Percentiles rank a stretch among this genome's conserved stretches.
Evolutionary conservation across 805 yeast genomes (phyloP).

Genomic region (Lachancea dasiensis): DNA sequence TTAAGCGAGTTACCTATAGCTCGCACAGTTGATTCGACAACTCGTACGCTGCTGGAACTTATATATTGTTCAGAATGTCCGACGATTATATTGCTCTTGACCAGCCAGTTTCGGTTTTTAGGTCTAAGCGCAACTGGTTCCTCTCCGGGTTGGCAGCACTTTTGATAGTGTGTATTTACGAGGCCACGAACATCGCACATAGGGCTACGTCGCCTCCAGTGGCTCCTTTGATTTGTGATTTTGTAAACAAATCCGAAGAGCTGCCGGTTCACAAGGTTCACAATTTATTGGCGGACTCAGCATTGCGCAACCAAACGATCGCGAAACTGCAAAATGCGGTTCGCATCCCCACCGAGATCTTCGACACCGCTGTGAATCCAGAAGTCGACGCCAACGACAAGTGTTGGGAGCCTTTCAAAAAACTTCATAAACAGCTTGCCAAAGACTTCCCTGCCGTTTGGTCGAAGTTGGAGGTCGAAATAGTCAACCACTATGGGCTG

Average conservation of each 20-base stretch:
- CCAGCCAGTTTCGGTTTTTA: neutral
- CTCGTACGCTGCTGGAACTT: neutral
- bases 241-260: conserved; percentile 7
- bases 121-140: conserved; percentile 4
- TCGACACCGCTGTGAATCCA: conserved; percentile 42
- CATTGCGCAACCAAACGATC: conserved; percentile 35
- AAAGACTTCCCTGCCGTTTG: conserved; percentile 50
- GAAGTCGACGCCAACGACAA: conserved; percentile 47
- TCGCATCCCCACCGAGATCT: conserved; percentile 52
- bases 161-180: conserved; percentile 1
- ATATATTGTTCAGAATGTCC: neutral
- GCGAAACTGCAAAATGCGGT: conserved; percentile 48
- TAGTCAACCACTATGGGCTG: conserved; percentile 57
- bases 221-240: conserved; percentile 9
- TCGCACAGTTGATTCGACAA: neutral
- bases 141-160: conserved; percentile 5
- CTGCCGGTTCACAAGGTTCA: conserved; percentile 8
- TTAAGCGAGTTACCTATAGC: too few species aligned
- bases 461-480: conserved; percentile 42
- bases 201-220: neutral
- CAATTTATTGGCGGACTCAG: conserved; percentile 21
- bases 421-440: conserved; percentile 49
- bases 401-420: conserved; percentile 28
- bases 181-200: neutral
- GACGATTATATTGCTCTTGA: conserved; percentile 5